Conservation (phyloP, 2,329 filamentous ascomycete species). For the Lasiodiplodia sp. region DNA sequence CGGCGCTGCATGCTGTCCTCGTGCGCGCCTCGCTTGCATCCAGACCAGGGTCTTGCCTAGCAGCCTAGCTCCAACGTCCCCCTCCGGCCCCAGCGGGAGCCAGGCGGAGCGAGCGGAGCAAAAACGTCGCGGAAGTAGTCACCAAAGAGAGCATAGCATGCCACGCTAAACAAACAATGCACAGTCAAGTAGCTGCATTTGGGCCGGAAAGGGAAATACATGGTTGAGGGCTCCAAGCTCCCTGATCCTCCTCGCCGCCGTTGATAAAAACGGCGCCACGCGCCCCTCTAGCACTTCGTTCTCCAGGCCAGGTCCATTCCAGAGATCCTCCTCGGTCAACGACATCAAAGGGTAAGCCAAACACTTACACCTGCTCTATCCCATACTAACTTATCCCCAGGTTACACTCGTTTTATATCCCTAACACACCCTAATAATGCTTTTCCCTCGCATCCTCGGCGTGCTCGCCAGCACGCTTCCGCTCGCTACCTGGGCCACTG, state of each 20-base stretch:
- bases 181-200: background rate
- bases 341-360: constrained; percentile 9
- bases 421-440: constrained; percentile 5
- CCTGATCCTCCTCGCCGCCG: background rate
- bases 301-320: constrained; percentile 6
- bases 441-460: constrained; percentile 12
- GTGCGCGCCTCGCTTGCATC: background rate
- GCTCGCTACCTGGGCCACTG: constrained; percentile 5
- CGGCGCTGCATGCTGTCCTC: constrained; percentile 4
- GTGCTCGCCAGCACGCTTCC: constrained; percentile 8
- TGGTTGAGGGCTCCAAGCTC: background rate
- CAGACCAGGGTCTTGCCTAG: background rate
- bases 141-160: background rate
- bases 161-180: constrained; percentile 2
- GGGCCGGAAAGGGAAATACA: background rate
- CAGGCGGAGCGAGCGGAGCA: background rate
- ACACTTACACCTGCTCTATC: background rate
- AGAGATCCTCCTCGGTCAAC: background rate
- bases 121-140: background rate
- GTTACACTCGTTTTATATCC: constrained; percentile 14
- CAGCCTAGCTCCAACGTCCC: background rate
- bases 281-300: background rate
- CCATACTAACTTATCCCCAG: background rate
- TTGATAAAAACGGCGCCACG: constrained; percentile 4
- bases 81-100: constrained; percentile 2